Evolutionary conservation across 1,284 basidiomycete genomes (phyloP).

Genomic region (Athelia psychrophila): DNA sequence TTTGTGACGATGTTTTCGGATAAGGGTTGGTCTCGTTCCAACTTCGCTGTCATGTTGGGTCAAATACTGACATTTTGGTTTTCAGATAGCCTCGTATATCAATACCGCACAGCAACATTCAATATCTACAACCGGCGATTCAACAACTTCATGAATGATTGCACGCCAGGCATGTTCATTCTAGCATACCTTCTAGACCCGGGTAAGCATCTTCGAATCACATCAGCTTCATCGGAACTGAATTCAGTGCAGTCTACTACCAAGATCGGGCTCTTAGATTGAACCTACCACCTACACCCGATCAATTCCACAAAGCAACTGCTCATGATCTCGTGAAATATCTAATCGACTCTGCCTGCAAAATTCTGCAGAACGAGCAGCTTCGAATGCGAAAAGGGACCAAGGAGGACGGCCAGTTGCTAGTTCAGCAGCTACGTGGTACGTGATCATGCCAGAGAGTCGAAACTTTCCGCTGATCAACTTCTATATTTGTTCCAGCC

Average conservation of each 20-base stretch:
- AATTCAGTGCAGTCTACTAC: neutral
- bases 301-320: neutral
- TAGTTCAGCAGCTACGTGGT: neutral
- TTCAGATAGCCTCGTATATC: neutral
- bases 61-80: neutral
- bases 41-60: neutral
- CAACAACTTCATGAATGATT: neutral
- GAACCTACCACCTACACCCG: neutral
- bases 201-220: neutral
- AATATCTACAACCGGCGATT: neutral
- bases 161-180: neutral
- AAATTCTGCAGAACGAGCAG: neutral
- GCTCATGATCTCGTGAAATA: neutral
- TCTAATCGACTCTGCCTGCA: neutral
- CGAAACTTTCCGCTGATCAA: neutral
- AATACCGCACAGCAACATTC: neutral
- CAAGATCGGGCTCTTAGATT: neutral
- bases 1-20: neutral
- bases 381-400: neutral
- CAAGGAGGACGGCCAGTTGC: neutral
- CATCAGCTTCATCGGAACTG: neutral
- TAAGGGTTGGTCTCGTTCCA: neutral
- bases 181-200: neutral
- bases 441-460: neutral
- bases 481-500: neutral